A percentile compares a stretch with the other conserved stretches of the same genome.
phyloP scores from a whole-genome alignment of 169 alveolate genomes.

The Plasmodium malariae region DNA sequence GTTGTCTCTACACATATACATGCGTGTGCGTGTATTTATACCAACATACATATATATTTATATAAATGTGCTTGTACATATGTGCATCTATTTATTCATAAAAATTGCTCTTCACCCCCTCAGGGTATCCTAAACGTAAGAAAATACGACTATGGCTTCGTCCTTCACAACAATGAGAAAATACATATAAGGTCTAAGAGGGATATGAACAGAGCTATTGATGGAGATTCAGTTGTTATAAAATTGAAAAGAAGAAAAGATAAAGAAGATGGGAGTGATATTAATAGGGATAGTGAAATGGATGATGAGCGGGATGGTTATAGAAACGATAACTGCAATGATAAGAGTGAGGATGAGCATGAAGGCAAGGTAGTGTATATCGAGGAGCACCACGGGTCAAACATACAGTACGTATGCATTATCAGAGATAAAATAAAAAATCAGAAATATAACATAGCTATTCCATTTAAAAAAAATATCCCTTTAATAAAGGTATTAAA shows the following conservation, averaged over 20 bases:
- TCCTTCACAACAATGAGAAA: slow-evolving; percentile 12
- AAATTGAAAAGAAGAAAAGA: slow-evolving; percentile 73
- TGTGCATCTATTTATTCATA: too few species aligned
- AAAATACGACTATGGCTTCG: slow-evolving; percentile 42
- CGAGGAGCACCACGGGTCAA: slow-evolving; percentile 66
- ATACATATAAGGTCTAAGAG: slow-evolving; percentile 39
- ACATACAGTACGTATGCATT: slow-evolving; percentile 44
- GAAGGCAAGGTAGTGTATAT: slow-evolving; percentile 57
- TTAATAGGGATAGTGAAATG: too few species aligned
- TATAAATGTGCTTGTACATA: too few species aligned
- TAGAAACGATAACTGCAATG: not conserved
- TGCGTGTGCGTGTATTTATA: too few species aligned
- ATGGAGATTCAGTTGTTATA: slow-evolving; percentile 94
- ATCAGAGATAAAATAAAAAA: slow-evolving; percentile 42
- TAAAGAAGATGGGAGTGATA: not conserved
- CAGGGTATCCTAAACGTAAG: slow-evolving; percentile 53
- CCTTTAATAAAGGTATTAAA: slow-evolving; percentile 55
- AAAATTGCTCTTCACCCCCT: not conserved
- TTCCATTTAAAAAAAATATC: slow-evolving; percentile 70
- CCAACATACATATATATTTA: too few species aligned
- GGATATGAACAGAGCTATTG: slow-evolving; percentile 91
- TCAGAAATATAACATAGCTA: slow-evolving; percentile 24
- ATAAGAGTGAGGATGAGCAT: not conserved
- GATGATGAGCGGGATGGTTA: not conserved
- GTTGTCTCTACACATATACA: too few species aligned